Evolutionary conservation across 2,329 filamentous ascomycete species (phyloP).

Genomic region (Rosellinia necatrix): DNA sequence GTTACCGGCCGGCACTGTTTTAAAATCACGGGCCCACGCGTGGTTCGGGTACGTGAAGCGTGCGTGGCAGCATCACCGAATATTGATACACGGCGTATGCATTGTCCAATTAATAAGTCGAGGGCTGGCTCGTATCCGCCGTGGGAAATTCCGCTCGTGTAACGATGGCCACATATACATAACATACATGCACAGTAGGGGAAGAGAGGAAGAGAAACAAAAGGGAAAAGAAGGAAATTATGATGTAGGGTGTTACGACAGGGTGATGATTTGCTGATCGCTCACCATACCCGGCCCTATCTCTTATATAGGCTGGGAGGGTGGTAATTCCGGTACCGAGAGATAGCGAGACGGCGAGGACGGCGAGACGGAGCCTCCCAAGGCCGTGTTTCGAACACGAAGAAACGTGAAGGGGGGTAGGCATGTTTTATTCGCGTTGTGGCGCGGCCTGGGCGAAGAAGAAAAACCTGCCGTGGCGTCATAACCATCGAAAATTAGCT

Average conservation of each 20-base stretch:
- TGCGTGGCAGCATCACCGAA: slow-evolving; percentile 15
- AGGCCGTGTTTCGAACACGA: too few relatives aligned
- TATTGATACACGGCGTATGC: slow-evolving; percentile 8
- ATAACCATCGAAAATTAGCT: too few relatives aligned
- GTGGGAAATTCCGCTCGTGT: slow-evolving; percentile 17
- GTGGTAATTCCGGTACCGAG: slow-evolving; percentile 31
- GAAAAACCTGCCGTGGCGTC: too few relatives aligned
- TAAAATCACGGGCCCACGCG: too few relatives aligned
- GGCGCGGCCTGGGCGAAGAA: background rate
- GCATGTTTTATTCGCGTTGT: too few relatives aligned
- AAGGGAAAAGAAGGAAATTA: background rate
- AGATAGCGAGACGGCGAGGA: slow-evolving; percentile 32
- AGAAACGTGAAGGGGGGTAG: background rate
- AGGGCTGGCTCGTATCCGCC: slow-evolving; percentile 31
- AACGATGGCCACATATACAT: too few relatives aligned
- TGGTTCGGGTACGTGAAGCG: slow-evolving; percentile 8
- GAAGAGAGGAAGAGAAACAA: too few relatives aligned
- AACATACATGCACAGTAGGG: too few relatives aligned
- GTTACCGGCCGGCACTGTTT: too few relatives aligned
- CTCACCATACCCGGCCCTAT: slow-evolving; percentile 5
- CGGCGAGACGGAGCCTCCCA: too few relatives aligned
- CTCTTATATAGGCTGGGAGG: slow-evolving; percentile 6
- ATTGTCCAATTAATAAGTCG: slow-evolving; percentile 7
- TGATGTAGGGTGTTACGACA: slow-evolving; percentile 3
- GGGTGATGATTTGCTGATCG: slow-evolving; percentile 1